A percentile compares a stretch with the other conserved stretches of the same genome.
These are phyloP conservation scores for Grosmannia serpens DNA, from an alignment of 2,329 filamentous ascomycete species.

Conservation along the genomic window DNA sequence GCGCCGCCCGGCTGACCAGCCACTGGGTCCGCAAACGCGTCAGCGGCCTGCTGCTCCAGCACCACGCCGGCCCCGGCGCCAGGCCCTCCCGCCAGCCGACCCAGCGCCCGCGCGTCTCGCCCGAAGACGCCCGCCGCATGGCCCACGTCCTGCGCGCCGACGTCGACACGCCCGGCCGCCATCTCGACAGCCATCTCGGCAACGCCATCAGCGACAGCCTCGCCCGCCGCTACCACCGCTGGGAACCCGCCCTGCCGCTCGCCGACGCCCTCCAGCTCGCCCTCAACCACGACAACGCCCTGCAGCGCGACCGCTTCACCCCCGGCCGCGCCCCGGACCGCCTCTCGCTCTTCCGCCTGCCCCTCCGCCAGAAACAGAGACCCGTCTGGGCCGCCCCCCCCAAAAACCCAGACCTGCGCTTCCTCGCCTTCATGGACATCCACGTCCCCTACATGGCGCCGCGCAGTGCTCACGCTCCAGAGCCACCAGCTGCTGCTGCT, in stretches of 20 bases:
- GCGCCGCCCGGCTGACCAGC: slow-evolving; percentile 14
- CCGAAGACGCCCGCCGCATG: background rate
- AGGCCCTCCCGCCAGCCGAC: background rate
- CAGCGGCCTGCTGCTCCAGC: slow-evolving; percentile 1
- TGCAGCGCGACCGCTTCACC: slow-evolving; percentile 4
- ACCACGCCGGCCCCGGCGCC: background rate
- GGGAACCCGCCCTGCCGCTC: slow-evolving; percentile 9
- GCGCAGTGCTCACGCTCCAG: too few relatives aligned
- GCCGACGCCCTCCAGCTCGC: slow-evolving; percentile 8
- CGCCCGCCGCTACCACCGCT: slow-evolving; percentile 7
- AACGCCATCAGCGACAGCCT: background rate
- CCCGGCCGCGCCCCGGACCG: background rate
- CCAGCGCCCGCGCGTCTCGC: background rate
- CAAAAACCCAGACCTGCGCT: too few relatives aligned
- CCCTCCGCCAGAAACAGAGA: slow-evolving; percentile 5
- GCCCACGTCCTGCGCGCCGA: background rate
- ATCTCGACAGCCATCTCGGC: background rate
- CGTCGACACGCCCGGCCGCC: background rate
- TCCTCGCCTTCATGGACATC: too few relatives aligned
- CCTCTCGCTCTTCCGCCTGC: slow-evolving; percentile 5
- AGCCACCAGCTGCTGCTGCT: too few relatives aligned
- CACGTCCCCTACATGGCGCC: too few relatives aligned
- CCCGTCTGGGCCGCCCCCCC: too few relatives aligned
- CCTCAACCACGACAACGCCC: slow-evolving; percentile 7
- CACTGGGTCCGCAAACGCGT: slow-evolving; percentile 18